Evolutionary conservation across 805 yeast species (phyloP).

Genomic region (Naumovozyma castellii): DNA sequence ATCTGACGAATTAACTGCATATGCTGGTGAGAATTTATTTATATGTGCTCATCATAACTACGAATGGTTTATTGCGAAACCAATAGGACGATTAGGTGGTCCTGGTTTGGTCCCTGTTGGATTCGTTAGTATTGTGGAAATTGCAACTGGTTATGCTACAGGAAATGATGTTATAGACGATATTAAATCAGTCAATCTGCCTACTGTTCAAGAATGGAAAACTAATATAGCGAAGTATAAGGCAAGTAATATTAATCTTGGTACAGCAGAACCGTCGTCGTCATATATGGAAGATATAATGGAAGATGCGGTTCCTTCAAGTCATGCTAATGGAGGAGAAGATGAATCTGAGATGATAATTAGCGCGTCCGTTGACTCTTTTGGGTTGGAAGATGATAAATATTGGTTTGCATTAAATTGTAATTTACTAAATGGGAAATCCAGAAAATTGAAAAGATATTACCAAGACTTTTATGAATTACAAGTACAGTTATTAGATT

Average conservation of each 20-base stretch:
- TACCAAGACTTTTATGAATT: conserved; percentile 95
- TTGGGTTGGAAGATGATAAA: conserved; percentile 72
- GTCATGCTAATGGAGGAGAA: neutral
- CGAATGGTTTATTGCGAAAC: conserved; percentile 98
- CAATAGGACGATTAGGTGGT: conserved; percentile 89
- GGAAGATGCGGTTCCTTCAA: neutral
- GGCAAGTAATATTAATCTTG: conserved; percentile 75
- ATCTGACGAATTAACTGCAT: conserved; percentile 75
- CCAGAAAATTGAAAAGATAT: conserved; percentile 69
- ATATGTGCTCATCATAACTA: conserved; percentile 92
- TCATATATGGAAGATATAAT: neutral
- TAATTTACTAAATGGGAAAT: conserved; percentile 55
- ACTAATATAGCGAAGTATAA: conserved; percentile 81
- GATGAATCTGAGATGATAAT: conserved; percentile 13
- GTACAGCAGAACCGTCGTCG: conserved; percentile 36
- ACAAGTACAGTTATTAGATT: conserved; percentile 72
- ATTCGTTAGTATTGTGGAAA: conserved; percentile 78
- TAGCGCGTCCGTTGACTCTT: conserved; percentile 66
- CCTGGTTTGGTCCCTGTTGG: conserved; percentile 94
- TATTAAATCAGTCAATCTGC: conserved; percentile 60
- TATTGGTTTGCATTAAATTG: conserved; percentile 80
- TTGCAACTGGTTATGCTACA: conserved; percentile 52
- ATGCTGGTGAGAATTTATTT: conserved; percentile 79
- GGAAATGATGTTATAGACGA: conserved; percentile 46
- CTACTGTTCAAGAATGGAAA: conserved; percentile 96